Conservation (phyloP, 2,329 filamentous ascomycete genomes). For the Cryoendolithus antarcticus region DNA sequence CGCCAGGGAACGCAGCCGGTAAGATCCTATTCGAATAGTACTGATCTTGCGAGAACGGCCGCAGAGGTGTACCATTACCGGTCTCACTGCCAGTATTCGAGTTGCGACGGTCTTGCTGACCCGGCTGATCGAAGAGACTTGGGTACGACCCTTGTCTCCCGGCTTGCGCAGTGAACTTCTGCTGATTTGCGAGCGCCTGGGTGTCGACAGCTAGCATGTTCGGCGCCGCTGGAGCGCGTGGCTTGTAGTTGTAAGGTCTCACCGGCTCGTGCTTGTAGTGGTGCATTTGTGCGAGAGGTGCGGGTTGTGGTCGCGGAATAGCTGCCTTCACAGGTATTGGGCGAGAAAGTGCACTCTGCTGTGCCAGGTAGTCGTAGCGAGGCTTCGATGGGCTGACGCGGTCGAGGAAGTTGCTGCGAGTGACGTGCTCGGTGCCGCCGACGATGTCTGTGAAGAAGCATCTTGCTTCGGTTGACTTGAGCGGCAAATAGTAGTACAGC, state of each 20-base stretch:
- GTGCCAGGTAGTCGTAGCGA: constrained; percentile 11
- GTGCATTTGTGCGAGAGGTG: constrained; percentile 1
- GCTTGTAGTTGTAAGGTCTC: constrained; percentile 28
- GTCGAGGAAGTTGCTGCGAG: constrained; percentile 60
- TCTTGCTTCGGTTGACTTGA: constrained; percentile 75
- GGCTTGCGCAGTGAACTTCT: constrained; percentile 16
- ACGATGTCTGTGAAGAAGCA: constrained; percentile 82
- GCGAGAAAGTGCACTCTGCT: constrained; percentile 13
- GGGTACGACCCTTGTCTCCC: not conserved
- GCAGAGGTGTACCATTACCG: constrained; percentile 13
- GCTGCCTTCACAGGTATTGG: constrained; percentile 4
- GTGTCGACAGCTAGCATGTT: constrained; percentile 18
- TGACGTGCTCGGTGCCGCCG: constrained; percentile 47
- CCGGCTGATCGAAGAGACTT: too few species aligned
- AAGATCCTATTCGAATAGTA: constrained; percentile 25
- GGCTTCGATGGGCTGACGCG: constrained; percentile 39
- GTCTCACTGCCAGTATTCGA: constrained; percentile 1
- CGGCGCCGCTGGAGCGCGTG: constrained; percentile 20
- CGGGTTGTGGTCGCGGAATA: constrained; percentile 3
- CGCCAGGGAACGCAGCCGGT: constrained; percentile 23
- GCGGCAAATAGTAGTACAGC: constrained; percentile 80
- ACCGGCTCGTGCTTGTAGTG: constrained; percentile 7
- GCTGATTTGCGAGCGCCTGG: constrained; percentile 19
- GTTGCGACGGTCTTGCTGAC: too few species aligned
- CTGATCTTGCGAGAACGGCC: constrained; percentile 23